Evolutionary conservation across 129 eudicot species (phyloP).

Genomic region (Lactuca saligna): DNA sequence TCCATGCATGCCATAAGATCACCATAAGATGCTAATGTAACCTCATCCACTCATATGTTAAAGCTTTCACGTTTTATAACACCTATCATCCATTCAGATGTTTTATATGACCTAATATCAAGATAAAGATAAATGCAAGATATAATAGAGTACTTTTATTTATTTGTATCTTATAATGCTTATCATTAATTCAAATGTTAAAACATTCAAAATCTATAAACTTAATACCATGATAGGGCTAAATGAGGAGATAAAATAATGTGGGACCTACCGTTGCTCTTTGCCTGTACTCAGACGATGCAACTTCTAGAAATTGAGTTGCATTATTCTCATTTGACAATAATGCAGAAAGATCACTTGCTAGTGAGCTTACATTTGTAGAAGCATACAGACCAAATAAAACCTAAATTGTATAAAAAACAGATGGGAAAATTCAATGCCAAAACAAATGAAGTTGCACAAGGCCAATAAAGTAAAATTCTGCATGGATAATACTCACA

Average conservation of each 20-base stretch:
- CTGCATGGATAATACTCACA: constrained; percentile 48
- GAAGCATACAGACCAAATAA: constrained; percentile 75
- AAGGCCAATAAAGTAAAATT: constrained; percentile 4
- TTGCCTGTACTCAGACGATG: constrained; percentile 74
- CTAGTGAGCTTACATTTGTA: constrained; percentile 58
- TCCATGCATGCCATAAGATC: constrained; percentile 90
- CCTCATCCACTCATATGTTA: neutral
- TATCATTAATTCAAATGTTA: too few species aligned
- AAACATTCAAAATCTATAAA: too few species aligned
- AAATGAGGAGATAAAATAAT: neutral
- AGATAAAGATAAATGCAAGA: neutral
- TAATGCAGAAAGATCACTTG: constrained; percentile 49
- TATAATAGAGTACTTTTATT: too few species aligned
- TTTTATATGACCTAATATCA: neutral
- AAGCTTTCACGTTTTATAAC: neutral
- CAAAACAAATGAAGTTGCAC: constrained; percentile 2
- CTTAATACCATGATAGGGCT: too few species aligned
- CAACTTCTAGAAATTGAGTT: constrained; percentile 46
- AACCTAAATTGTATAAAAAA: constrained; percentile 44
- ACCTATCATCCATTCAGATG: neutral
- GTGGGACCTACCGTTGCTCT: constrained; percentile 69
- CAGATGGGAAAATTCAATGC: neutral
- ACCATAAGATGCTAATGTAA: constrained; percentile 77
- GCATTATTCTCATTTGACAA: constrained; percentile 52
- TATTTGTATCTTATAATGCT: too few species aligned